Conservation (phyloP, 495 filamentous ascomycete genomes). For the Clavariopsis aquatica region DNA sequence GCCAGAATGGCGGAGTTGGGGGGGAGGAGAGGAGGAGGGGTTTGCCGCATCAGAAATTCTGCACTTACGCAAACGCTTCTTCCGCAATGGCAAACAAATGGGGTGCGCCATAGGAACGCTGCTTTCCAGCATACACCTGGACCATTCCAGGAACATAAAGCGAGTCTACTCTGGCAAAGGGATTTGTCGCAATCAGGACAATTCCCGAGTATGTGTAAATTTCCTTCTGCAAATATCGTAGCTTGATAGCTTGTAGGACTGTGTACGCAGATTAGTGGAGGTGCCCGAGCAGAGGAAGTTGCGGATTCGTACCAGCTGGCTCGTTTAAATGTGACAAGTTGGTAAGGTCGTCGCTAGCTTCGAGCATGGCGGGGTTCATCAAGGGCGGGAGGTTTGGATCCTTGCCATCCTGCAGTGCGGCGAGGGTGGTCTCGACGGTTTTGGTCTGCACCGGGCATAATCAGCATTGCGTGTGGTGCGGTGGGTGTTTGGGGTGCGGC, state of each 20-base stretch:
- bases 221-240: slow-evolving; percentile 97
- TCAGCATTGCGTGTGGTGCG: slow-evolving; percentile 10
- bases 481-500: not conserved
- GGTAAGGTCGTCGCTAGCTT: slow-evolving; percentile 97
- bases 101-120: slow-evolving; percentile 91
- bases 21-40: too few relatives aligned
- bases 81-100: slow-evolving; percentile 99
- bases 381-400: slow-evolving; percentile 75
- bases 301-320: slow-evolving; percentile 72
- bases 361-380: slow-evolving; percentile 98
- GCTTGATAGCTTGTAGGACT: slow-evolving; percentile 97
- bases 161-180: slow-evolving; percentile 95
- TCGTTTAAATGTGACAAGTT: slow-evolving; percentile 98
- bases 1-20: not conserved
- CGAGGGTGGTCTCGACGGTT: slow-evolving; percentile 75
- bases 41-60: not conserved
- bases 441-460: slow-evolving; percentile 58
- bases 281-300: not conserved
- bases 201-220: slow-evolving; percentile 99
- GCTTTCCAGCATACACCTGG: slow-evolving; percentile 97
- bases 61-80: slow-evolving; percentile 89
- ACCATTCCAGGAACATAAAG: slow-evolving; percentile 99
- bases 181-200: slow-evolving; percentile 97
- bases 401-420: slow-evolving; percentile 74
- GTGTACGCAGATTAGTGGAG: slow-evolving; percentile 36